Conservation (phyloP, 345 rosid genomes). For the Lepidium africanum region DNA sequence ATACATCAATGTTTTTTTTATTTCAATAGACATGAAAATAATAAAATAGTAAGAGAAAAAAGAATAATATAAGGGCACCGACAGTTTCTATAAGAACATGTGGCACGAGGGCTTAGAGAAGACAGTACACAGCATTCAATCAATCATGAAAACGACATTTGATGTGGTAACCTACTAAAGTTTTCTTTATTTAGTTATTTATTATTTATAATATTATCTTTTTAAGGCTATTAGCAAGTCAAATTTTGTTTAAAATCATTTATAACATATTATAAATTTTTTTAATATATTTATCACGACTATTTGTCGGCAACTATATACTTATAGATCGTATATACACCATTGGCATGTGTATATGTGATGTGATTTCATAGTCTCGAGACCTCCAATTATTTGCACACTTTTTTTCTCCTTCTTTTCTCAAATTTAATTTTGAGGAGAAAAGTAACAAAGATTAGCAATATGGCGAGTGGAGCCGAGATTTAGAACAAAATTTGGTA, state of each 20-base stretch:
- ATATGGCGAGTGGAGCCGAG: not conserved
- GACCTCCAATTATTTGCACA: not conserved
- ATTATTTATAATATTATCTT: not conserved
- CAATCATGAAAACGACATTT: slow-evolving; percentile 34
- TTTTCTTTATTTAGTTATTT: not conserved
- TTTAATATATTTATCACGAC: not conserved
- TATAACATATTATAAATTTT: not conserved
- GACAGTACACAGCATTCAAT: slow-evolving; percentile 23
- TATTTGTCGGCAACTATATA: slow-evolving; percentile 29
- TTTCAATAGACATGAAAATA: not conserved
- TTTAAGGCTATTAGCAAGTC: not conserved
- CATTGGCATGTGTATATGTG: not conserved
- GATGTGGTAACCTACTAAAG: slow-evolving; percentile 29
- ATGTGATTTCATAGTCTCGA: slow-evolving; percentile 11
- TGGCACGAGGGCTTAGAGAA: slow-evolving; percentile 29
- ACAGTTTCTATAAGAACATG: slow-evolving; percentile 35
- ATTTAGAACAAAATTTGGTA: not conserved
- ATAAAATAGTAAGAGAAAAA: not conserved
- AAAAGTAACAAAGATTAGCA: not conserved
- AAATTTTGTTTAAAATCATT: not conserved
- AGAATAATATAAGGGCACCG: slow-evolving; percentile 29
- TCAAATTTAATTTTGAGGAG: not conserved
- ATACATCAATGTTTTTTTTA: not conserved
- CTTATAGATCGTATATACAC: not conserved
- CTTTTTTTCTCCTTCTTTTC: not conserved